Evolutionary conservation across 176 grass and related monocot genomes (phyloP).

Genomic region (Leersia perrieri): DNA sequence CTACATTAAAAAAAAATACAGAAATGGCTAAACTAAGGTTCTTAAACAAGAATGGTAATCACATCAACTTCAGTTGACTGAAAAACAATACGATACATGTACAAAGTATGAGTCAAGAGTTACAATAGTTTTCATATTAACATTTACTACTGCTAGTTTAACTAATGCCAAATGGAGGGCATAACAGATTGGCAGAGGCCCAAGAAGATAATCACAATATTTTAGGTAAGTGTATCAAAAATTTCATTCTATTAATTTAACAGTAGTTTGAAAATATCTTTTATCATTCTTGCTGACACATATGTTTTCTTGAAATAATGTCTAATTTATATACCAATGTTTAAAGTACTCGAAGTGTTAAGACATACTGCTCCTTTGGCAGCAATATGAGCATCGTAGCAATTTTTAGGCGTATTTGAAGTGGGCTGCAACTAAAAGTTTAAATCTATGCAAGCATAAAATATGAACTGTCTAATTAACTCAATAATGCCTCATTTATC

Average conservation of each 20-base stretch:
- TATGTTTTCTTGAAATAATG: neutral
- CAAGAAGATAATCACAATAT: neutral
- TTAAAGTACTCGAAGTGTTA: neutral
- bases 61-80: neutral
- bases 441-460: neutral
- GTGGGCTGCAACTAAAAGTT: neutral
- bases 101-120: neutral
- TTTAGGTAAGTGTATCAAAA: neutral
- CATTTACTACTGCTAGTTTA: neutral
- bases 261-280: neutral
- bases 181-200: neutral
- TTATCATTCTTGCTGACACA: neutral
- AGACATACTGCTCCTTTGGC: neutral
- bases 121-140: neutral
- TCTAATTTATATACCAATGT: neutral
- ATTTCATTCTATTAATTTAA: neutral
- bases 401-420: neutral
- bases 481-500: neutral
- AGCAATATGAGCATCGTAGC: too few relatives aligned
- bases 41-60: neutral
- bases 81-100: neutral
- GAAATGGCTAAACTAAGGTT: neutral
- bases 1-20: neutral
- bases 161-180: neutral
- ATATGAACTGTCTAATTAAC: neutral